These are phyloP conservation scores for Neurospora sp. DNA, from an alignment of 495 filamentous ascomycete genomes.

Conservation along the genomic window DNA sequence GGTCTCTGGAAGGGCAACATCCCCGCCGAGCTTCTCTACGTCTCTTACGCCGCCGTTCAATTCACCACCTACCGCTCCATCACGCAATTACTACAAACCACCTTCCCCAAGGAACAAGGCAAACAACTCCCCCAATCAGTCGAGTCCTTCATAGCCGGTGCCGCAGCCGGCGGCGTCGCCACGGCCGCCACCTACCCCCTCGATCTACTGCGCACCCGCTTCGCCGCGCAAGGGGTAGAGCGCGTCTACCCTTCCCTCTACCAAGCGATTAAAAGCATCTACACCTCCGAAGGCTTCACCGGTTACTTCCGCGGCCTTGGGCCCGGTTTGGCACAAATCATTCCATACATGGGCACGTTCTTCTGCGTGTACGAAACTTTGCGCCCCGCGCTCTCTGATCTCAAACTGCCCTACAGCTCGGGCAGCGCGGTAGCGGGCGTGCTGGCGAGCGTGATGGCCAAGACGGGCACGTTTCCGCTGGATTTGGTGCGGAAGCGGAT, in stretches of 20 bases:
- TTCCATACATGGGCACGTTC: slow-evolving; percentile 95
- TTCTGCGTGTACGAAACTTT: slow-evolving; percentile 79
- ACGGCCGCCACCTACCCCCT: slow-evolving; percentile 85
- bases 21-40: slow-evolving; percentile 86
- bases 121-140: slow-evolving; percentile 40
- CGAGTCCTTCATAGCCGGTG: slow-evolving; percentile 69
- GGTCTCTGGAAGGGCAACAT: slow-evolving; percentile 98
- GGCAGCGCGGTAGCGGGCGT: slow-evolving; percentile 76
- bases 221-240: slow-evolving; percentile 87
- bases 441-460: slow-evolving; percentile 65
- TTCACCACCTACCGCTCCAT: slow-evolving; percentile 79
- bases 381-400: slow-evolving; percentile 36
- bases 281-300: slow-evolving; percentile 54
- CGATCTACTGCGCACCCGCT: slow-evolving; percentile 86
- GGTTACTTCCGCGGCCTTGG: slow-evolving; percentile 84
- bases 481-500: slow-evolving; percentile 87
- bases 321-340: slow-evolving; percentile 73
- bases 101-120: slow-evolving; percentile 23
- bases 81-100: slow-evolving; percentile 46
- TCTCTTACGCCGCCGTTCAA: slow-evolving; percentile 78
- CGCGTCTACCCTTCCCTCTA: slow-evolving; percentile 62
- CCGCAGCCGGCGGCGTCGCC: slow-evolving; percentile 65
- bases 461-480: slow-evolving; percentile 87
- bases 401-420: slow-evolving; percentile 61
- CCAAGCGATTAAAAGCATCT: slow-evolving; percentile 61